These are phyloP conservation scores for Choiromyces venosus DNA, from an alignment of 495 filamentous ascomycete species.

Conservation along the genomic window DNA sequence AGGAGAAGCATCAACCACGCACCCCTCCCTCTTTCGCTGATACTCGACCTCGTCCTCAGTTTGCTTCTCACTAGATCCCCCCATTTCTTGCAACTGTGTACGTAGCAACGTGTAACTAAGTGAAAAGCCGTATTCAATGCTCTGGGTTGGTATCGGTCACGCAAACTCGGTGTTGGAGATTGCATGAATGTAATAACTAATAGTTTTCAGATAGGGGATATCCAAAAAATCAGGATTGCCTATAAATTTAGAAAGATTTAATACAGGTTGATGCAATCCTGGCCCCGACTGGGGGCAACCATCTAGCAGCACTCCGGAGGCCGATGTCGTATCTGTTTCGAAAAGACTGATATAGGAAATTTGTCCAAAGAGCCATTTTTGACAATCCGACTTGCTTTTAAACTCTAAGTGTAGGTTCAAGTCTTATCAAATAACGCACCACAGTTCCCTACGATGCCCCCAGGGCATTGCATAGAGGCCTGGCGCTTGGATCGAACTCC, in stretches of 20 bases:
- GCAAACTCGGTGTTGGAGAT: conserved; percentile 58
- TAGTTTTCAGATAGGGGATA: conserved; percentile 55
- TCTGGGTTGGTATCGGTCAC: conserved; percentile 59
- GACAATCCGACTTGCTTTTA: conserved; percentile 48
- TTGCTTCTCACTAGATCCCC: conserved; percentile 46
- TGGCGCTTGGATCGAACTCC: conserved; percentile 40
- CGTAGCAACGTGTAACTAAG: conserved; percentile 52
- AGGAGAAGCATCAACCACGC: too few relatives aligned
- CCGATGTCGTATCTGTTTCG: conserved; percentile 71
- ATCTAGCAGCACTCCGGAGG: conserved; percentile 54
- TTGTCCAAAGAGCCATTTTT: conserved; percentile 50
- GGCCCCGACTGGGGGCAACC: conserved; percentile 51
- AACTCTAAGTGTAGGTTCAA: conserved; percentile 43
- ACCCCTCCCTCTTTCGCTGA: conserved; percentile 53
- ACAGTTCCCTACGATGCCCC: conserved; percentile 52
- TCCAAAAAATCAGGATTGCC: conserved; percentile 47
- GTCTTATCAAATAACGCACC: conserved; percentile 9
- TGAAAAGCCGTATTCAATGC: conserved; percentile 58
- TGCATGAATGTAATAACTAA: conserved; percentile 63
- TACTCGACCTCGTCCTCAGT: conserved; percentile 45
- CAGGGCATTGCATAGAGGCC: conserved; percentile 58
- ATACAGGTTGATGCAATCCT: conserved; percentile 58
- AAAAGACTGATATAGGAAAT: conserved; percentile 76
- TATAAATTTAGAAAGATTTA: conserved; percentile 58
- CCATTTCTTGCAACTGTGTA: conserved; percentile 52